These are phyloP conservation scores for Nothopassalora personata DNA, from an alignment of 2,329 filamentous ascomycete genomes.

Conservation along the genomic window DNA sequence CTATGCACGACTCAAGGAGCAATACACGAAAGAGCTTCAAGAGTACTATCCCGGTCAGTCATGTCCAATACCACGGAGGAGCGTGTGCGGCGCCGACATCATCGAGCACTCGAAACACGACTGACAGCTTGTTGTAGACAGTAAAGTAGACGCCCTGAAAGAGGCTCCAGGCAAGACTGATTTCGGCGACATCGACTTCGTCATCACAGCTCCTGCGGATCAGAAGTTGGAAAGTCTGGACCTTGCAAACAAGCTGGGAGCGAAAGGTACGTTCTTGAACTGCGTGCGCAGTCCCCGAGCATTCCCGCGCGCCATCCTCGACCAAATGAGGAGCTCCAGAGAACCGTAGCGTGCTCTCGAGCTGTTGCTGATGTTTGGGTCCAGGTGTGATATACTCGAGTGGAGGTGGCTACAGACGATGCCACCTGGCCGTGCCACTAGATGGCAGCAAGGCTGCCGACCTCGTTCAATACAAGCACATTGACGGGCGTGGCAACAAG, in stretches of 20 bases:
- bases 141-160: slow-evolving; percentile 54
- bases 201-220: neutral
- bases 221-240: slow-evolving; percentile 20
- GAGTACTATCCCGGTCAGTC: slow-evolving; percentile 23
- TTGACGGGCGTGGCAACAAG: neutral
- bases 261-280: slow-evolving; percentile 29
- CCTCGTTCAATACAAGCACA: slow-evolving; percentile 13
- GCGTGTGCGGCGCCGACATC: neutral
- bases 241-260: slow-evolving; percentile 43
- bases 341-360: neutral
- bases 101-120: neutral
- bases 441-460: slow-evolving; percentile 12
- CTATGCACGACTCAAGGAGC: slow-evolving; percentile 50
- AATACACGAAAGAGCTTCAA: slow-evolving; percentile 44
- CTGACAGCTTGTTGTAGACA: slow-evolving; percentile 42
- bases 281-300: no score
- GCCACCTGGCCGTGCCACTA: slow-evolving; percentile 21
- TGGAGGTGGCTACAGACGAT: slow-evolving; percentile 5
- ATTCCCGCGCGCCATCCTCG: no score
- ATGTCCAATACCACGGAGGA: neutral
- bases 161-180: slow-evolving; percentile 64
- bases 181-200: slow-evolving; percentile 68
- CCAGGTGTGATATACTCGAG: neutral
- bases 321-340: no score
- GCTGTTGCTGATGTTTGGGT: neutral